phyloP scores from a whole-genome alignment of 306 rosid genomes.

The Arachis stenosperma region DNA sequence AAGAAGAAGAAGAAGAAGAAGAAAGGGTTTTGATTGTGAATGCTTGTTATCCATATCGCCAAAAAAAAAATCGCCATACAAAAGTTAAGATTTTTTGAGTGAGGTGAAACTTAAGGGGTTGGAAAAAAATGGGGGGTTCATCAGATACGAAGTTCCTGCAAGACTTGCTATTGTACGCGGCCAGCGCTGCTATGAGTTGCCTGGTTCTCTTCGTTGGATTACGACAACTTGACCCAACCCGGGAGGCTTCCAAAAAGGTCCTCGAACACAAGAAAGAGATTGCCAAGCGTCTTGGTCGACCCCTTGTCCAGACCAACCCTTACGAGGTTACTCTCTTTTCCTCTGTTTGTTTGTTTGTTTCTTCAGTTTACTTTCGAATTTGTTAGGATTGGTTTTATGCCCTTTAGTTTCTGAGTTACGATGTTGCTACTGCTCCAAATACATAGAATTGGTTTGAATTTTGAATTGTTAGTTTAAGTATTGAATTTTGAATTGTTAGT shows the following conservation, averaged over 20 bases:
- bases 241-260: constrained; percentile 85
- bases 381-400: not conserved
- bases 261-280: constrained; percentile 91
- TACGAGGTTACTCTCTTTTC: constrained; percentile 67
- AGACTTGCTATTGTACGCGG: constrained; percentile 81
- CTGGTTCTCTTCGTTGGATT: constrained; percentile 77
- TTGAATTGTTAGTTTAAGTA: not conserved
- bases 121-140: constrained; percentile 55
- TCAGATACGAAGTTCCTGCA: constrained; percentile 73
- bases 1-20: not conserved
- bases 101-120: no score
- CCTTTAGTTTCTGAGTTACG: not conserved
- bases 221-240: constrained; percentile 86
- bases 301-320: constrained; percentile 84
- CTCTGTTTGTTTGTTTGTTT: not conserved
- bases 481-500: no score
- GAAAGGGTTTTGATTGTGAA: not conserved
- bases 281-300: constrained; percentile 94
- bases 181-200: constrained; percentile 92
- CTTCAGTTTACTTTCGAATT: not conserved
- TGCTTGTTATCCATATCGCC: not conserved
- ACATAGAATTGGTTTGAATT: not conserved
- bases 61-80: no score
- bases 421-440: not conserved
- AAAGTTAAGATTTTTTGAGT: no score